Evolutionary conservation across 1,284 basidiomycete genomes (phyloP).

Genomic region (Phellinidium pouzarii): DNA sequence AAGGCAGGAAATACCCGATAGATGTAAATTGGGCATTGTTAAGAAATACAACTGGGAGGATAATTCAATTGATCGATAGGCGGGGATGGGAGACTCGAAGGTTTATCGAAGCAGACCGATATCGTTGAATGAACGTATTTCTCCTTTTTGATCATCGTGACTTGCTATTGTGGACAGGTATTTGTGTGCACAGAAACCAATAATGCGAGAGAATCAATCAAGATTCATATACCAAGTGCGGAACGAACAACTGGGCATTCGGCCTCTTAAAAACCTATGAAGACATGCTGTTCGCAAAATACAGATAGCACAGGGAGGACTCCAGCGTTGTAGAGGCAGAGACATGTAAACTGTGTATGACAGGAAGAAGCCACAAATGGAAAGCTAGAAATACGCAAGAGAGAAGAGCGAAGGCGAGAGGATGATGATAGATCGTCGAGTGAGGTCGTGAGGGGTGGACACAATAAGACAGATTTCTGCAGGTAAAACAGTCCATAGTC

Average conservation of each 20-base stretch:
- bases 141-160: slow-evolving; percentile 3
- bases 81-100: not conserved
- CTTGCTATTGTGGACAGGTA: slow-evolving; percentile 3
- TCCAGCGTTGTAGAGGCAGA: slow-evolving; percentile 4
- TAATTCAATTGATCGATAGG: slow-evolving; percentile 5
- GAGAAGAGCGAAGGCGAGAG: slow-evolving; percentile 5
- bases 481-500: slow-evolving; percentile 2
- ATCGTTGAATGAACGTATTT: slow-evolving; percentile 6
- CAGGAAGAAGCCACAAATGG: not conserved
- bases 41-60: too few relatives aligned
- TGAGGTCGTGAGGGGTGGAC: slow-evolving; percentile 9
- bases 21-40: too few relatives aligned
- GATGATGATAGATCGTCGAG: slow-evolving; percentile 6
- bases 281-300: slow-evolving; percentile 15
- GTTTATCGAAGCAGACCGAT: slow-evolving; percentile 9
- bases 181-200: slow-evolving; percentile 9
- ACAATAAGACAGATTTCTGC: slow-evolving; percentile 8
- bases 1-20: slow-evolving; percentile 1
- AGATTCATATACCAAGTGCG: slow-evolving; percentile 5
- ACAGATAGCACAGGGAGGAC: slow-evolving; percentile 12
- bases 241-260: slow-evolving; percentile 15
- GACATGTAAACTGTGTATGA: slow-evolving; percentile 10
- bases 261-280: slow-evolving; percentile 13
- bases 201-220: slow-evolving; percentile 7
- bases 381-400: slow-evolving; percentile 13